Percentiles rank a stretch among this genome's conserved stretches.
phyloP scores from a whole-genome alignment of 192 early-diverging fungal genomes.

The Pilaira anomala region DNA sequence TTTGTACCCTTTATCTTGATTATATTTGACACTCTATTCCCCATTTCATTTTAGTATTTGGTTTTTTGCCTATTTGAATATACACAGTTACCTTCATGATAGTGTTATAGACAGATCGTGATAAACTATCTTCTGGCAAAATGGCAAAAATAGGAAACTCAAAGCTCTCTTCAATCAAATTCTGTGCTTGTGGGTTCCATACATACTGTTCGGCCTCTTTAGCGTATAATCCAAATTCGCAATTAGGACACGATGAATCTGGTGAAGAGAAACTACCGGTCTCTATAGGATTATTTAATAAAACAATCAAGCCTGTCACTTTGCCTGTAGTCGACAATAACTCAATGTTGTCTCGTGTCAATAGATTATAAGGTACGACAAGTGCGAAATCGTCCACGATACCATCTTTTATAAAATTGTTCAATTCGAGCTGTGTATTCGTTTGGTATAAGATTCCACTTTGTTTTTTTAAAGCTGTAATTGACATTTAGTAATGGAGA shows the following conservation, averaged over 20 bases:
- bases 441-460: slow-evolving; percentile 59
- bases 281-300: slow-evolving; percentile 36
- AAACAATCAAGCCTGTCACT: slow-evolving; percentile 55
- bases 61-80: neutral
- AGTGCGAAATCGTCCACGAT: slow-evolving; percentile 49
- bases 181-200: slow-evolving; percentile 69
- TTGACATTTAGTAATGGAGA: neutral
- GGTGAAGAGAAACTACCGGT: slow-evolving; percentile 40
- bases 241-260: slow-evolving; percentile 65
- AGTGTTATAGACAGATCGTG: slow-evolving; percentile 36
- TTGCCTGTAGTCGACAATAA: slow-evolving; percentile 44
- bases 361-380: slow-evolving; percentile 59
- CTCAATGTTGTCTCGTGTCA: slow-evolving; percentile 48
- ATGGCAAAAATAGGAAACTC: slow-evolving; percentile 68
- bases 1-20: slow-evolving; percentile 43
- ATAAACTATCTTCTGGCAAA: slow-evolving; percentile 34
- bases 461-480: slow-evolving; percentile 35
- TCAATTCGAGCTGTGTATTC: slow-evolving; percentile 45
- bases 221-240: slow-evolving; percentile 66
- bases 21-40: slow-evolving; percentile 45
- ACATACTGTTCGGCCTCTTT: slow-evolving; percentile 46
- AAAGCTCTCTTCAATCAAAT: slow-evolving; percentile 49
- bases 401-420: slow-evolving; percentile 37
- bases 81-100: slow-evolving; percentile 45
- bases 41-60: neutral